Percentiles rank a stretch among this genome's conserved stretches.
Conservation (phyloP, 192 early-diverging fungal species). For the Gorgonomyces haynaldii region DNA sequence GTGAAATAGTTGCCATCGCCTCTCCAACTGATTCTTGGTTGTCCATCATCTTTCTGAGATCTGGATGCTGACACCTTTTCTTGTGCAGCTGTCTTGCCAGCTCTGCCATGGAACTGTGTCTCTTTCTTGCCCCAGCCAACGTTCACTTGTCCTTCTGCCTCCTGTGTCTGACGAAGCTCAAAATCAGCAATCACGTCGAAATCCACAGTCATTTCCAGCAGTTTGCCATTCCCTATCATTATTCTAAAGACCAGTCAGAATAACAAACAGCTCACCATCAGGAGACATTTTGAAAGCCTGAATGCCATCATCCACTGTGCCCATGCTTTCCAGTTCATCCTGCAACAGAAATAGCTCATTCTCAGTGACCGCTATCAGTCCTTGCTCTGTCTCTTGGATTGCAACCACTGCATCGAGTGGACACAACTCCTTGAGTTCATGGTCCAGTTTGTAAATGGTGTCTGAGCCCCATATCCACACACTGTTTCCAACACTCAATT, state of each 20-base stretch:
- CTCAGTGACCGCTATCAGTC: not conserved
- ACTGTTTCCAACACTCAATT: too few species aligned
- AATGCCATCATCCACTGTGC: conserved; percentile 65
- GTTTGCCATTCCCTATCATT: conserved; percentile 41
- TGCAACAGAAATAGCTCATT: conserved; percentile 43
- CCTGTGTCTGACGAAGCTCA: conserved; percentile 51
- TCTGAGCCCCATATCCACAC: too few species aligned
- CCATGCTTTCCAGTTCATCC: conserved; percentile 45
- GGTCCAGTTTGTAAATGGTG: too few species aligned
- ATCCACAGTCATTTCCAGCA: conserved; percentile 83
- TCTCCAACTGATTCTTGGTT: conserved; percentile 73
- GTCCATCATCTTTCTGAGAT: conserved; percentile 57
- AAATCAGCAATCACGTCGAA: conserved; percentile 84
- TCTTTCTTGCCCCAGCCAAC: conserved; percentile 97
- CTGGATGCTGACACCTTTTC: conserved; percentile 24
- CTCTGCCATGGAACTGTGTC: conserved; percentile 93
- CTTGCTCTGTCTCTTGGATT: not conserved
- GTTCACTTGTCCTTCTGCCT: conserved; percentile 63
- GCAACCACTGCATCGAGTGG: too few species aligned
- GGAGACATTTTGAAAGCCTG: conserved; percentile 71
- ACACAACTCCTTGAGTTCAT: too few species aligned
- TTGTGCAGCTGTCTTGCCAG: conserved; percentile 62
- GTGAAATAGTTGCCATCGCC: conserved; percentile 79
- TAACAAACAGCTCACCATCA: conserved; percentile 71
- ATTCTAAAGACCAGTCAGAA: conserved; percentile 55